phyloP scores from a whole-genome alignment of 83 land plant species.

The Picea engelmannii region DNA sequence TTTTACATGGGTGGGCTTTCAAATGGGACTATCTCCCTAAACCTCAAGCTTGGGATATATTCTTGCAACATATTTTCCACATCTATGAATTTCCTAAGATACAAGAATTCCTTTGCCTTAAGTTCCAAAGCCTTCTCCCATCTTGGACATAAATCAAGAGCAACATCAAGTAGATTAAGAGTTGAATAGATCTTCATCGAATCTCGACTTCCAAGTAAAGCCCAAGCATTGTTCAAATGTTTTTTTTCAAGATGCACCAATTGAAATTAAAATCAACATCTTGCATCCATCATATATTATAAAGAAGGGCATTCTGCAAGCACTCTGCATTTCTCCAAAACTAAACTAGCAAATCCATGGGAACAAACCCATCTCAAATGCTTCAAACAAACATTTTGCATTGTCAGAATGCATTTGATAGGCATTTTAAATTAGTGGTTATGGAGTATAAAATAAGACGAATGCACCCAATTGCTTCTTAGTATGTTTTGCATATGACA shows the following conservation, averaged over 20 bases:
- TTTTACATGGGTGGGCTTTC: background rate
- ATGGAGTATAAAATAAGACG: background rate
- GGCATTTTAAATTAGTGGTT: background rate
- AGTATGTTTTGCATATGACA: background rate
- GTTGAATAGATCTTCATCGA: constrained; percentile 44
- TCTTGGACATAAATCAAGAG: constrained; percentile 58
- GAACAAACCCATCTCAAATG: background rate
- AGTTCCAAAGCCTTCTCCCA: constrained; percentile 70
- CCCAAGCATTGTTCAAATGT: constrained; percentile 45
- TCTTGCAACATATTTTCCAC: constrained; percentile 79
- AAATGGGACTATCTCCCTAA: constrained; percentile 5
- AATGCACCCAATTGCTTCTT: background rate
- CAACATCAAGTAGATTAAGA: constrained; percentile 56
- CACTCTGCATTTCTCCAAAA: background rate
- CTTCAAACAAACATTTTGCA: background rate
- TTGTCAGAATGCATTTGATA: background rate
- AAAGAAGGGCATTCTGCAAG: background rate
- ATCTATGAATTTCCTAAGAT: constrained; percentile 63
- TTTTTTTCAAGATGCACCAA: constrained; percentile 40
- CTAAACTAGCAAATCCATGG: background rate
- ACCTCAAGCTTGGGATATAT: constrained; percentile 64
- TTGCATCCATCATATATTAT: background rate
- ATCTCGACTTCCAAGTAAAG: constrained; percentile 46
- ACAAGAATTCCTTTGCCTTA: constrained; percentile 60
- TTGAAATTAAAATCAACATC: background rate